phyloP scores from a whole-genome alignment of 176 grass and related monocot genomes.

The Triticum dicoccoides region DNA sequence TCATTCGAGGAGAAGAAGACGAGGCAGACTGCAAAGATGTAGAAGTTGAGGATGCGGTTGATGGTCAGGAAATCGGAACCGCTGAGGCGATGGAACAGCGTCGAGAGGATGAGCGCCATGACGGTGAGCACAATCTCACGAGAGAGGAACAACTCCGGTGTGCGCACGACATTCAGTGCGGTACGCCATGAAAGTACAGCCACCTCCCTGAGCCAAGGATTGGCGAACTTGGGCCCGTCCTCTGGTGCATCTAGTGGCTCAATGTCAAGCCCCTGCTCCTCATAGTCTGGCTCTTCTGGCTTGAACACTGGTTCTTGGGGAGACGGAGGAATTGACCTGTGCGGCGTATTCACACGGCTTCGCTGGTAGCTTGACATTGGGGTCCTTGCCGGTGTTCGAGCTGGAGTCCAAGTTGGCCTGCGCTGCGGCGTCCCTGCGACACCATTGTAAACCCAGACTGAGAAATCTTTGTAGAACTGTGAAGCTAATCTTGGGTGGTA shows the following conservation, averaged over 20 bases:
- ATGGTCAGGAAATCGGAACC: conserved; percentile 30
- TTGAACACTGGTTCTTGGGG: conserved; percentile 40
- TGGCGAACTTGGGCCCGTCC: conserved; percentile 56
- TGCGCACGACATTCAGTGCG: conserved; percentile 59
- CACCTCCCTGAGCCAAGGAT: conserved; percentile 64
- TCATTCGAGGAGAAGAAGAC: conserved; percentile 90
- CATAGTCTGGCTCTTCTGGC: conserved; percentile 30
- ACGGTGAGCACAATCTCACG: conserved; percentile 59
- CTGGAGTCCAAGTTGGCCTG: conserved; percentile 55
- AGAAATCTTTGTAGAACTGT: conserved; percentile 80
- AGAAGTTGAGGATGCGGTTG: conserved; percentile 79
- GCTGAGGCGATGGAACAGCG: conserved; percentile 58
- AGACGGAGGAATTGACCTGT: conserved; percentile 25
- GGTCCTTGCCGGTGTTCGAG: conserved; percentile 49
- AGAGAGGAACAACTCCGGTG: conserved; percentile 65
- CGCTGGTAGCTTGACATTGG: conserved; percentile 42
- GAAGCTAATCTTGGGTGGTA: conserved; percentile 64
- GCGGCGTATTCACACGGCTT: conserved; percentile 26
- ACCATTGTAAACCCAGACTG: conserved; percentile 64
- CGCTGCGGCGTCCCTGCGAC: conserved; percentile 51
- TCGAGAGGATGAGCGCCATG: conserved; percentile 63
- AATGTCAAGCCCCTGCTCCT: conserved; percentile 34
- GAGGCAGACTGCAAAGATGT: conserved; percentile 64
- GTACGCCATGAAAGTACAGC: conserved; percentile 60
- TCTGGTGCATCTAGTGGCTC: conserved; percentile 43